These are phyloP conservation scores for Aspergillus fumigatiaffinis DNA, from an alignment of 2,329 filamentous ascomycete species.

Conservation along the genomic window DNA sequence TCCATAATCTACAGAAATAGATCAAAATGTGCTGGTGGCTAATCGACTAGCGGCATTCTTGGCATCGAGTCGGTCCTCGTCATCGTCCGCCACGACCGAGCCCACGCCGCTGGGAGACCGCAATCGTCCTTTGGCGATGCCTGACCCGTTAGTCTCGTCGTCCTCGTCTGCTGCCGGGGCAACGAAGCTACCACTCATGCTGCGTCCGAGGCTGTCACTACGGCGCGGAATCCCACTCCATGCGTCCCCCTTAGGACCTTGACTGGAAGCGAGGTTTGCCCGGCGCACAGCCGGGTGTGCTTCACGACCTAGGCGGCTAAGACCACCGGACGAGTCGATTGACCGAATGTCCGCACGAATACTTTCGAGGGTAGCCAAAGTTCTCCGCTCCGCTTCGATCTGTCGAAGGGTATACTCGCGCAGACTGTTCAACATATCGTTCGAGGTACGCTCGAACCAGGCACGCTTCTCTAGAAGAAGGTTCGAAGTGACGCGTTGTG, in stretches of 20 bases:
- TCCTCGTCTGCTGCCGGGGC: constrained; percentile 61
- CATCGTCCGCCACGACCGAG: constrained; percentile 54
- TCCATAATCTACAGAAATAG: constrained; percentile 31
- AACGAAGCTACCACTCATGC: constrained; percentile 69
- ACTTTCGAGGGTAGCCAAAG: constrained; percentile 85
- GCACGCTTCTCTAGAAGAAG: constrained; percentile 81
- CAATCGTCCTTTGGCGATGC: constrained; percentile 40
- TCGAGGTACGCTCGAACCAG: constrained; percentile 83
- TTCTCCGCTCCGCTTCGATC: constrained; percentile 91
- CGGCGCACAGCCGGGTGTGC: constrained; percentile 72
- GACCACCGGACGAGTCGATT: constrained; percentile 85
- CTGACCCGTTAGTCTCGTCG: constrained; percentile 50
- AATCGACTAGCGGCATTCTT: constrained; percentile 91
- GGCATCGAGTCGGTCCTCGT: constrained; percentile 92
- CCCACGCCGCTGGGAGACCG: constrained; percentile 46
- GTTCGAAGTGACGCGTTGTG: constrained; percentile 82
- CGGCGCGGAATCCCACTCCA: constrained; percentile 92
- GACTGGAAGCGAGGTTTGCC: constrained; percentile 74
- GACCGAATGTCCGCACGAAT: constrained; percentile 89
- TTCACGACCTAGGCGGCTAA: constrained; percentile 86
- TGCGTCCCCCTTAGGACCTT: constrained; percentile 95
- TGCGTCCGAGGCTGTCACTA: constrained; percentile 72
- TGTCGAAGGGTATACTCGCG: constrained; percentile 91
- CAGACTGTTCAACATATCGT: constrained; percentile 78
- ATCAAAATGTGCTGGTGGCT: constrained; percentile 87